Evolutionary conservation across 768 basidiomycete species (phyloP).

Genomic region (Candolleomyces aberdarensis): DNA sequence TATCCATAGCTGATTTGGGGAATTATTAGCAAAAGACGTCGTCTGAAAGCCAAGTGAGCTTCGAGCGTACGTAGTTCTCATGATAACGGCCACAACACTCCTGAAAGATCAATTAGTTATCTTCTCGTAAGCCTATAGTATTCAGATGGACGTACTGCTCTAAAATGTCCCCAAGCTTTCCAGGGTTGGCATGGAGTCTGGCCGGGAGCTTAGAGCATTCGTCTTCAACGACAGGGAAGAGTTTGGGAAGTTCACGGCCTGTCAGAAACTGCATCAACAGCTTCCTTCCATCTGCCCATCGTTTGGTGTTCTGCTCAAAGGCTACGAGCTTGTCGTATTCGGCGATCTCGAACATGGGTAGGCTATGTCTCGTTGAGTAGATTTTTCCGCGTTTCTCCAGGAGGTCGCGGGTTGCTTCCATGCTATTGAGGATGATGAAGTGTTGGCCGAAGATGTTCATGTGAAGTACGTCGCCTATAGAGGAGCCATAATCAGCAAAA

Average conservation of each 20-base stretch:
- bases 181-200: background rate
- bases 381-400: constrained; percentile 38
- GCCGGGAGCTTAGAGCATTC: background rate
- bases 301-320: background rate
- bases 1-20: background rate
- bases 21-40: background rate
- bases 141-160: background rate
- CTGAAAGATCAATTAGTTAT: background rate
- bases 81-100: background rate
- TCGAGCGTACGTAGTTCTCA: background rate
- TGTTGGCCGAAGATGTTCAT: constrained; percentile 32
- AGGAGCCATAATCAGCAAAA: background rate
- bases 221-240: constrained; percentile 1
- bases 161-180: background rate
- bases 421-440: constrained; percentile 33
- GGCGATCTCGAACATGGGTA: constrained; percentile 2
- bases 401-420: constrained; percentile 29
- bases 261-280: background rate
- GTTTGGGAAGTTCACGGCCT: background rate
- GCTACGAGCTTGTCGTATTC: background rate
- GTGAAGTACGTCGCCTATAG: constrained; percentile 32
- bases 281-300: background rate
- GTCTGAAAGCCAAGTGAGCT: background rate
- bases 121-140: background rate
- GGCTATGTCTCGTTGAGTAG: constrained; percentile 27